These are phyloP conservation scores for Nakazawaea holstii DNA, from an alignment of 805 yeast species.

Conservation along the genomic window DNA sequence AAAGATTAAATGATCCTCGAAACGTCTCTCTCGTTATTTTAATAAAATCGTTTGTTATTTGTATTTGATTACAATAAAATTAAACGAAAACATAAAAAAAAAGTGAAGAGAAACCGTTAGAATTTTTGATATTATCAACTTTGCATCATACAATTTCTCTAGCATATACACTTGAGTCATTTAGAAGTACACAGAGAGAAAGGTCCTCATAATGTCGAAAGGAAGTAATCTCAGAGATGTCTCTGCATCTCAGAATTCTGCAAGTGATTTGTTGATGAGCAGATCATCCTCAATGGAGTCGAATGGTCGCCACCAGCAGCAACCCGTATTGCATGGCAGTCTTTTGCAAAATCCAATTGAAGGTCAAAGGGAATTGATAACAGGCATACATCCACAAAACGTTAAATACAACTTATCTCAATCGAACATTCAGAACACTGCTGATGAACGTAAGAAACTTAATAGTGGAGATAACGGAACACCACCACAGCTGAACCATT, in stretches of 20 bases:
- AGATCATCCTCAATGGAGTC: not conserved
- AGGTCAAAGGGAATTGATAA: constrained; percentile 2
- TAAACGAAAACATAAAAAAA: no score
- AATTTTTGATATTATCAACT: no score
- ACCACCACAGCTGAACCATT: not conserved
- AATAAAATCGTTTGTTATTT: no score
- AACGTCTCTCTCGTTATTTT: no score
- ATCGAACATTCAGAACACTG: not conserved
- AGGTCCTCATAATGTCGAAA: not conserved
- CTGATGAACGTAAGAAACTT: not conserved
- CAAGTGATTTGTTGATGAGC: not conserved
- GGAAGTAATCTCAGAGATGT: no score
- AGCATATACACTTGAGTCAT: not conserved
- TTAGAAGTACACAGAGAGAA: not conserved
- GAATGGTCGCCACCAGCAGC: not conserved
- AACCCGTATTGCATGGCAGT: constrained; percentile 10
- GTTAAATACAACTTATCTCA: not conserved
- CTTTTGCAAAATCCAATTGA: constrained; percentile 4
- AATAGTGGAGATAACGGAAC: not conserved
- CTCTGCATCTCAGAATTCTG: no score
- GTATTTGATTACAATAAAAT: no score
- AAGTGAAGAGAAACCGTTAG: no score
- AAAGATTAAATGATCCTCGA: no score
- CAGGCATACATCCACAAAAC: constrained; percentile 4
- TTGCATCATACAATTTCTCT: not conserved